Base-by-base conservation (phyloP, 805 yeast species). In the Pichia paraexigua region DNA sequence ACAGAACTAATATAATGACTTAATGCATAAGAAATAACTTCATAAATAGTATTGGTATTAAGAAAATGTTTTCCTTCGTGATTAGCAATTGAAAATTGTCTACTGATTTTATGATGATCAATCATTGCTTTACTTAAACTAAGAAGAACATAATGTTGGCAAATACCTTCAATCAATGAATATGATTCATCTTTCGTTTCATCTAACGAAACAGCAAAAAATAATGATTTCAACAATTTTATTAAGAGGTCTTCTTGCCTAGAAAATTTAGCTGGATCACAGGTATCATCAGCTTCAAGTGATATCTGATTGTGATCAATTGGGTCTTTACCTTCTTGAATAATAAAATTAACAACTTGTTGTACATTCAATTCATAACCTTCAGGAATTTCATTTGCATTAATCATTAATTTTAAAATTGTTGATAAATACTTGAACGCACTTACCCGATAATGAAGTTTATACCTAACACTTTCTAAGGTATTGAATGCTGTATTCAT, bases 61-160 rank as follows among this genome's bases (percentile, higher is more conserved):
- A 91, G 72, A 53, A 75, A 75, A 5, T 83, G 80, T 40, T 74
- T 73, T 0, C 97, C 97, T 67, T 90, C 96, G 53, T 85, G 80
- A 55, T 88, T 89, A 50, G 79, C 78, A 25, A 90, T 82, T 12
- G 83, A 78, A 63, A 92, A 92, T 13, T 82, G 76, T 27, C 91
- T 72, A 58, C 80, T 79, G 63, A 80, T 75, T 67, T 82, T 82
- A 49, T 86, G 70, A 56, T 83, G 82, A 47, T 85, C 87, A 18
- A 81, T 70, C 45, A 89, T 75, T 0, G 87, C 83, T 41, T 83
- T 82, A 18, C 90, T 87, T 44, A 91, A 75, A 56, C 90, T 87
- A 10, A 89, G 70, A 52, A 94, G 70, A 11, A 90, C 82, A 55
- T 87, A 82, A 64, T 94, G 98, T 50, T 82, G 84, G 27, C 92